Conservation (phyloP, 2,329 filamentous ascomycete species). For the Alternaria brassicae region DNA sequence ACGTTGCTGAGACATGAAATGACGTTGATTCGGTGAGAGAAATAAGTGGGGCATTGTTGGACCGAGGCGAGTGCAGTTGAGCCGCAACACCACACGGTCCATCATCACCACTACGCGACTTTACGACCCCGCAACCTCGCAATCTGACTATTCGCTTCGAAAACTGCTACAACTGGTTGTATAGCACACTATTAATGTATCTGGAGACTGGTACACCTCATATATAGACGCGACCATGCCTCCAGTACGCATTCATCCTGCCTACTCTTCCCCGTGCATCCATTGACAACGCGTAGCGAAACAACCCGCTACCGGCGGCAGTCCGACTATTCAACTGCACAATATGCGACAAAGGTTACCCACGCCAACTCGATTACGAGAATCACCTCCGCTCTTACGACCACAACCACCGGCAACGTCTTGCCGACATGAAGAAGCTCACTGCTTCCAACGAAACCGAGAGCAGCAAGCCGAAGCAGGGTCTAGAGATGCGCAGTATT, state of each 20-base stretch:
- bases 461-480: constrained; percentile 27
- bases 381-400: constrained; percentile 94
- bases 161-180: no score
- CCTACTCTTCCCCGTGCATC: constrained; percentile 50
- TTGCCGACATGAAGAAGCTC: constrained; percentile 83
- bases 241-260: constrained; percentile 14
- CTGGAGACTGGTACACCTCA: background rate
- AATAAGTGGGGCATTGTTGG: constrained; percentile 16
- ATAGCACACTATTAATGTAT: background rate
- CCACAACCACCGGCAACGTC: constrained; percentile 77
- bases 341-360: constrained; percentile 91
- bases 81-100: constrained; percentile 18
- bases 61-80: constrained; percentile 23
- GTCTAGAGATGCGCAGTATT: constrained; percentile 36
- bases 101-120: constrained; percentile 3
- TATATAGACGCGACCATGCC: constrained; percentile 20
- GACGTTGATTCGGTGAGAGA: constrained; percentile 43
- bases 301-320: constrained; percentile 53
- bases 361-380: constrained; percentile 94
- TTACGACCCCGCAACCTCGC: background rate
- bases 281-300: constrained; percentile 44
- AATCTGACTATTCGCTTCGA: background rate
- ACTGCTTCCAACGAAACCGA: constrained; percentile 40
- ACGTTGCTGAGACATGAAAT: constrained; percentile 32
- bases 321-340: constrained; percentile 57